A percentile compares a stretch with the other conserved stretches of the same genome.
phyloP scores from a whole-genome alignment of 495 filamentous ascomycete genomes.

The Evernia prunastri region DNA sequence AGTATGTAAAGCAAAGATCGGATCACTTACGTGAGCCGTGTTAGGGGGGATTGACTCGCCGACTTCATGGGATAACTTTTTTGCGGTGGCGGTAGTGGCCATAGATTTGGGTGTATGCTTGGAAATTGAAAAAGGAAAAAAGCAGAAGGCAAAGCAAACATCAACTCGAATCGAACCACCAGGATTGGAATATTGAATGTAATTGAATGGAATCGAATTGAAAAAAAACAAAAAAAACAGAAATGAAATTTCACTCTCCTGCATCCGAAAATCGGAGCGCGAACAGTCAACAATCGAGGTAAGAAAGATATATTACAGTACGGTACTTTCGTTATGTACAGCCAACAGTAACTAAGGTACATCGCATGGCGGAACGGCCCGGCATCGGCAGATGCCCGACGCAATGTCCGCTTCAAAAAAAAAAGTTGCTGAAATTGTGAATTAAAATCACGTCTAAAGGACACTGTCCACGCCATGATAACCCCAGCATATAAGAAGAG shows the following conservation, averaged over 20 bases:
- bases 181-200: no score
- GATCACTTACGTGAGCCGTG: conserved; percentile 46
- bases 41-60: conserved; percentile 35
- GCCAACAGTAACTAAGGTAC: no score
- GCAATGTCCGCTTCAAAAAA: no score
- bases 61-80: conserved; percentile 13
- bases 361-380: not conserved
- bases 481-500: conserved; percentile 4
- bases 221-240: no score
- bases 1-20: not conserved
- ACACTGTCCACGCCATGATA: not conserved
- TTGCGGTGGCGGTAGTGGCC: conserved; percentile 2
- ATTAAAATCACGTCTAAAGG: no score
- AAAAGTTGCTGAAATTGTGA: no score
- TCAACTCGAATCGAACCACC: no score
- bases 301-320: no score
- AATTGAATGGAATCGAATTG: no score
- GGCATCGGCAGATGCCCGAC: not conserved
- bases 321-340: no score
- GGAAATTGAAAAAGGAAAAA: not conserved
- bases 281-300: not conserved
- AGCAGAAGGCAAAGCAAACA: not conserved
- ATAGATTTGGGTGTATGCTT: conserved; percentile 1
- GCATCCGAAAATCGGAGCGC: not conserved
- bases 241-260: no score